Evolutionary conservation across 495 filamentous ascomycete species (phyloP).

Genomic region (Neurospora sp.): DNA sequence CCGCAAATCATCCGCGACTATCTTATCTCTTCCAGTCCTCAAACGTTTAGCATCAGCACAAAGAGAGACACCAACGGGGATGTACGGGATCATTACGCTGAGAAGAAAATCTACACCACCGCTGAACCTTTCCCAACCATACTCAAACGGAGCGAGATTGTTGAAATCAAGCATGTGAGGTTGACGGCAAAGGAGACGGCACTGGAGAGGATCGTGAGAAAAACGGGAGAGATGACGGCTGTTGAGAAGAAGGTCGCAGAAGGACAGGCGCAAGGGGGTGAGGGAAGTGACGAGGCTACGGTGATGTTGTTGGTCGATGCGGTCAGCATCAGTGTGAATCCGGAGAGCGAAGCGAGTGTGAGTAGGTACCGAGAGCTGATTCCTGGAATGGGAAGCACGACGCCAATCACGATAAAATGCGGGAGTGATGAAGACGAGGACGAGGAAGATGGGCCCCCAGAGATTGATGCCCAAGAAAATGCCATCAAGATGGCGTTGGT

Average conservation of each 20-base stretch:
- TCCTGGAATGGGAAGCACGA: constrained; percentile 35
- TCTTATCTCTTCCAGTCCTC: constrained; percentile 62
- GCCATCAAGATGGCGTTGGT: constrained; percentile 78
- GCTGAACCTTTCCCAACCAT: constrained; percentile 88
- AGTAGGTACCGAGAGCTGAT: constrained; percentile 66
- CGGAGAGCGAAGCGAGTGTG: constrained; percentile 56
- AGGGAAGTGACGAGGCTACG: constrained; percentile 38
- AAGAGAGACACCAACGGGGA: constrained; percentile 54
- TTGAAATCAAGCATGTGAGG: constrained; percentile 49
- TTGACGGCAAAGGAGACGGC: constrained; percentile 75
- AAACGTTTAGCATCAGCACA: constrained; percentile 61
- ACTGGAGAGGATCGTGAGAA: constrained; percentile 81
- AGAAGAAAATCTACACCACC: constrained; percentile 80
- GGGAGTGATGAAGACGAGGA: constrained; percentile 27
- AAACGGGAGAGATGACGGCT: constrained; percentile 71
- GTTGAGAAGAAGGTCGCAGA: constrained; percentile 67
- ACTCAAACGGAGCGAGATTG: constrained; percentile 75
- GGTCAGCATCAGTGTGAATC: constrained; percentile 61
- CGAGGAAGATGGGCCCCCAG: constrained; percentile 37
- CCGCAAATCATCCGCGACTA: constrained; percentile 73
- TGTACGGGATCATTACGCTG: constrained; percentile 61
- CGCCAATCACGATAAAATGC: constrained; percentile 33
- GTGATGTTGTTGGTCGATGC: constrained; percentile 57
- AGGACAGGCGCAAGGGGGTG: constrained; percentile 41
- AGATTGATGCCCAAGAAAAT: constrained; percentile 61